Base-by-base conservation (phyloP, 345 rosid genomes). In the Euclidium syriacum region DNA sequence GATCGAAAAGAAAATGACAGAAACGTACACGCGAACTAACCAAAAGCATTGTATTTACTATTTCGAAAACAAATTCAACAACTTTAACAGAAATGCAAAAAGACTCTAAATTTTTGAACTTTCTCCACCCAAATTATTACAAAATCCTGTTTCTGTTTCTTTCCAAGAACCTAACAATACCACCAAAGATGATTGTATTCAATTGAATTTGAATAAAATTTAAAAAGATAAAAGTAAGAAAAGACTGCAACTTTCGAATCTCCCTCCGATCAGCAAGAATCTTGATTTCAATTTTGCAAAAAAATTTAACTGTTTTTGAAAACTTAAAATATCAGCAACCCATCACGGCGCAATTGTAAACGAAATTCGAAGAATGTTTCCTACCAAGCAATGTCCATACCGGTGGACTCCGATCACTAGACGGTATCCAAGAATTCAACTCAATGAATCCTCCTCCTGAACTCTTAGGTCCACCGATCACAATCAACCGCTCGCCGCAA, bases 301-400 rank as follows among this genome's bases (percentile, higher is more conserved):
- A 25, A 15, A 43, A 54, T 25, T 35, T 29, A 30, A 6, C 20
- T 22, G 38, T 38, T 15, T 25, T 34, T 17, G 40, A 52, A 52
- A 19, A 10, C 17, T 5, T 36, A 24, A n/a, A n/a, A n/a, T 11
- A 32, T 90, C 81, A 91, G 75, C 95, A 88, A 29, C 96, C 92
- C 96, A 89, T 88, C 52, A 88, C 91, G 0, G 91, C 79, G 54
- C 96, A 88, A 67, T 86, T 91, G 75, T 70, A 91, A 25, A 88
- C 92, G 65, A 88, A 91, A 60, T 76, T 79, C 2, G 79, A 64
- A 0, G 80, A 75, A 10, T 55, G 80, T 70, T 76, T 83, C 43
- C 74, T 58, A 0, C 65, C 94, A 5, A 91, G 89, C 77, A 82
- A 39, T 32, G 71, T 75, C 96, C 98, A 91, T 17, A 64, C 35